Base-by-base conservation (phyloP, 179 eudicot genomes). In the Corrigiola litoralis region DNA sequence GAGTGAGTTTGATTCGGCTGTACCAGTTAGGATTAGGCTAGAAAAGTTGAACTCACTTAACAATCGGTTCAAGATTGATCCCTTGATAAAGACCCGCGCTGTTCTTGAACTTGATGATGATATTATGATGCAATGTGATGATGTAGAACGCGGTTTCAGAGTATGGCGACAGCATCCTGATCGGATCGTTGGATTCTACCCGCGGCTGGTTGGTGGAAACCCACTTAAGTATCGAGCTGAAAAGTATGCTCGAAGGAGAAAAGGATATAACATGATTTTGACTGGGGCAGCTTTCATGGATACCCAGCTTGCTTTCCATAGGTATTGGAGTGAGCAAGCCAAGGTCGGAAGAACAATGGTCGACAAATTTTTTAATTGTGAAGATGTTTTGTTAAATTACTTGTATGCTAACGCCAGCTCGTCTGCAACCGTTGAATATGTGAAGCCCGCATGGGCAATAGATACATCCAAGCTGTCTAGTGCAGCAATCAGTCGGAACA, bases 231-330 rank as follows among this genome's bases (percentile, higher is more conserved):
- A 94, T 64, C 66, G 84, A 54, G 94, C 85, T 1, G 97, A 94
- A 81, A 86, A 84, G 73, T 76, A 94, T 55, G 99, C 99, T 2
- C 76, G 99, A 14, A 72, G 52, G 44, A 76, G 67, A 48, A 75
- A 85, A 16, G 96, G 91, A 48, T 94, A 94, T 66, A 90, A 94
- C 76, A 77, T 90, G 89, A 86, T 94, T 53, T 59, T 94, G 60
- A 94, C 99, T 0, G 97, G 99, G 77, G 99, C 99, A 3, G 99
- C 97, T 27, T 94, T 94, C 64, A 31, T 94, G 40, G 97, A 94
- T 61, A 58, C 64, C n/a, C 67, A 74, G 21, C 51, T 75, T 47
- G 99, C 99, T 18, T 94, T 90, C 42, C 36, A 60, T 53, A 84
- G 82, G 87, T 94, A 90, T 48, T 94, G 99, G 99, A 84, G 99